Conservation (phyloP, 495 filamentous ascomycete species). For the Barbatosphaeria neglecta region DNA sequence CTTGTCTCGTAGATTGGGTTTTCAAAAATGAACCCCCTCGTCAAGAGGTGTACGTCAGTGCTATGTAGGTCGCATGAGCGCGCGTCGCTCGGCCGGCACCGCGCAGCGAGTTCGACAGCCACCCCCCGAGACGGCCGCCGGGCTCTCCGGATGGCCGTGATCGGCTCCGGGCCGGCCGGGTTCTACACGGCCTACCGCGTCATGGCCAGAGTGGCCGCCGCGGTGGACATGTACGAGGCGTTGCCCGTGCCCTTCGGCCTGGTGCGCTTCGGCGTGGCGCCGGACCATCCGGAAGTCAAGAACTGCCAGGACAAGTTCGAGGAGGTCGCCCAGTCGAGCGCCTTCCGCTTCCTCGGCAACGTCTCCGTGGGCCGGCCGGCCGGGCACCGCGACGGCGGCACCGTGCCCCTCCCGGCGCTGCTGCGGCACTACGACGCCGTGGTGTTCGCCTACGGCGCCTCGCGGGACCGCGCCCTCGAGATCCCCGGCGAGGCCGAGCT, state of each 20-base stretch:
- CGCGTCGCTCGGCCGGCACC: background rate
- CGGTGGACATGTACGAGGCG: slow-evolving; percentile 93
- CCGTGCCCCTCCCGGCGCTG: slow-evolving; percentile 55
- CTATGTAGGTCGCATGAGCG: background rate
- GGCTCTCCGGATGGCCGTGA: slow-evolving; percentile 71
- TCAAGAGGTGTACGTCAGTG: background rate
- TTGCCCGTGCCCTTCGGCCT: slow-evolving; percentile 87
- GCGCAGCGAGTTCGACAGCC: slow-evolving; percentile 4
- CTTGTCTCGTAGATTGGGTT: too few relatives aligned
- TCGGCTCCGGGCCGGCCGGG: slow-evolving; percentile 91
- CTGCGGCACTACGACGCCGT: slow-evolving; percentile 84
- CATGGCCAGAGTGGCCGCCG: slow-evolving; percentile 58
- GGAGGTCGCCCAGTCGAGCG: slow-evolving; percentile 66
- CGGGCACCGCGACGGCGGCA: slow-evolving; percentile 27
- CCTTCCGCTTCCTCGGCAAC: slow-evolving; percentile 90
- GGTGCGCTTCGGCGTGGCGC: slow-evolving; percentile 86
- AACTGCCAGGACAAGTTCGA: slow-evolving; percentile 91
- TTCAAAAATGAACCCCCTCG: too few relatives aligned
- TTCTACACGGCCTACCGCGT: slow-evolving; percentile 88
- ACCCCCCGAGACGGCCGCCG: slow-evolving; percentile 31
- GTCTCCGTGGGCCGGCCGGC: slow-evolving; percentile 56
- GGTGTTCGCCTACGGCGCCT: slow-evolving; percentile 85
- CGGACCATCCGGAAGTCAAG: slow-evolving; percentile 98
- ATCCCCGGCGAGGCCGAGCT: slow-evolving; percentile 78
- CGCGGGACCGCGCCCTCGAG: slow-evolving; percentile 63